Evolutionary conservation across 2,329 filamentous ascomycete genomes (phyloP).

Genomic region (Cladosporium sp.): DNA sequence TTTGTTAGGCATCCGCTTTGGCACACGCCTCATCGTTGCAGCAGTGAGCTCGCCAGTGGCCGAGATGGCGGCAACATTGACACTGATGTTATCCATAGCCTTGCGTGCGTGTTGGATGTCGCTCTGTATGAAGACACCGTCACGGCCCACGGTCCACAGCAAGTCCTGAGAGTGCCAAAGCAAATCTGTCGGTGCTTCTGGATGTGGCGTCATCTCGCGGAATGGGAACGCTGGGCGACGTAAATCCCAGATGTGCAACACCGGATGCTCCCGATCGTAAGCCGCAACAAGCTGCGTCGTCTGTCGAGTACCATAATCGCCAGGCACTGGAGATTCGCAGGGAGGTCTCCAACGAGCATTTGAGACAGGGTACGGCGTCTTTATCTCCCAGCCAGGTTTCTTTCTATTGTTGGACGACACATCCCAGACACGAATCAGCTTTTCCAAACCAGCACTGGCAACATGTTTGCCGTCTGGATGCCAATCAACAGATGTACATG

Average conservation of each 20-base stretch:
- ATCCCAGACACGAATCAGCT: slow-evolving; percentile 66
- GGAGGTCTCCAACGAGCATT: slow-evolving; percentile 65
- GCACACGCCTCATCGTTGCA: slow-evolving; percentile 13
- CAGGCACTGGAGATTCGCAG: slow-evolving; percentile 56
- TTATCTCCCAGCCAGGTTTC: slow-evolving; percentile 60
- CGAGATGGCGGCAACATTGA: slow-evolving; percentile 60
- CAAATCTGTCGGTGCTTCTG: slow-evolving; percentile 59
- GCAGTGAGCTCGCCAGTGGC: slow-evolving; percentile 56
- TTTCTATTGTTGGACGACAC: slow-evolving; percentile 60
- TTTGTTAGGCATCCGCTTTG: slow-evolving; percentile 7
- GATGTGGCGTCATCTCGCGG: slow-evolving; percentile 60
- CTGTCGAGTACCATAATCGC: slow-evolving; percentile 57
- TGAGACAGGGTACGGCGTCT: slow-evolving; percentile 62
- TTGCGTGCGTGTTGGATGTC: slow-evolving; percentile 63
- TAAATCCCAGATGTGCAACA: slow-evolving; percentile 66
- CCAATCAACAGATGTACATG: slow-evolving; percentile 66
- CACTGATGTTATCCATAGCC: slow-evolving; percentile 53
- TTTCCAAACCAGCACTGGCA: slow-evolving; percentile 63
- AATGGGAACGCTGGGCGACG: slow-evolving; percentile 64
- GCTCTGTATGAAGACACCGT: slow-evolving; percentile 64
- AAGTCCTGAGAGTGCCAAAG: slow-evolving; percentile 66
- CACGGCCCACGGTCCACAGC: slow-evolving; percentile 64
- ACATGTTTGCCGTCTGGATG: slow-evolving; percentile 68
- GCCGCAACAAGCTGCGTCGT: slow-evolving; percentile 64
- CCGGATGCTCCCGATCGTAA: slow-evolving; percentile 63